A percentile compares a stretch with the other conserved stretches of the same genome.
Evolutionary conservation across 1,139 yeast genomes (phyloP).

Genomic region (Geotrichum cucujoidarum): DNA sequence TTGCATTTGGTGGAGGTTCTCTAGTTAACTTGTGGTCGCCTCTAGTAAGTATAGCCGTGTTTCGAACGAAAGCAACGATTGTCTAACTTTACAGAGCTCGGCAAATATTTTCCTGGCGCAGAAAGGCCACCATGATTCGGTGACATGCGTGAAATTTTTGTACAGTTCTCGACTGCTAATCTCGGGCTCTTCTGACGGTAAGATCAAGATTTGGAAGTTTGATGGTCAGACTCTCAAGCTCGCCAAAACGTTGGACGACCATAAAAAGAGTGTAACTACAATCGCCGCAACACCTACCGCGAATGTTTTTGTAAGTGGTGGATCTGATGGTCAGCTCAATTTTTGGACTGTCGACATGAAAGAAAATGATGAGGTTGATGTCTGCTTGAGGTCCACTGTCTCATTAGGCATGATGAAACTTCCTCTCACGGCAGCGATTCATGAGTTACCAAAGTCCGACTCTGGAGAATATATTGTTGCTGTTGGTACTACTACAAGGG

Average conservation of each 20-base stretch:
- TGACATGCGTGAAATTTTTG: conserved; percentile 34
- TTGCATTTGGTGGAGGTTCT: conserved; percentile 75
- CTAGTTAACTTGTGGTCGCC: conserved; percentile 77
- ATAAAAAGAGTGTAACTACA: conserved; percentile 45
- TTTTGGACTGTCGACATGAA: conserved; percentile 35
- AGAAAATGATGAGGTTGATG: conserved; percentile 35
- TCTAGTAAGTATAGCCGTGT: conserved; percentile 35
- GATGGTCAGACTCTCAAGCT: conserved; percentile 24
- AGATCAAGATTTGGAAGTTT: conserved; percentile 55
- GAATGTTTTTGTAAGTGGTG: conserved; percentile 22
- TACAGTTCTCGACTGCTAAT: conserved; percentile 43
- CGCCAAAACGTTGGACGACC: conserved; percentile 38
- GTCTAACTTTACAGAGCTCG: conserved; percentile 13
- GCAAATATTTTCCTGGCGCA: conserved; percentile 26
- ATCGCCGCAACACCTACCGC: conserved; percentile 36
- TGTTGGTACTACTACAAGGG: conserved; percentile 73
- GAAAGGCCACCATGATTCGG: conserved; percentile 33
- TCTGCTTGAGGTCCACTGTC: conserved; percentile 20
- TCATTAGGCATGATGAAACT: conserved; percentile 44
- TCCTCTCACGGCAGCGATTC: conserved; percentile 57
- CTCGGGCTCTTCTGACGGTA: conserved; percentile 62
- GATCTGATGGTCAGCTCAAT: conserved; percentile 23
- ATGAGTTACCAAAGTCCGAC: conserved; percentile 17
- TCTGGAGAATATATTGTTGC: conserved; percentile 44
- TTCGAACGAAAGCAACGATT: neutral